Base-by-base conservation (phyloP, 176 grass and related monocot species). In the Zoysia pacifica region DNA sequence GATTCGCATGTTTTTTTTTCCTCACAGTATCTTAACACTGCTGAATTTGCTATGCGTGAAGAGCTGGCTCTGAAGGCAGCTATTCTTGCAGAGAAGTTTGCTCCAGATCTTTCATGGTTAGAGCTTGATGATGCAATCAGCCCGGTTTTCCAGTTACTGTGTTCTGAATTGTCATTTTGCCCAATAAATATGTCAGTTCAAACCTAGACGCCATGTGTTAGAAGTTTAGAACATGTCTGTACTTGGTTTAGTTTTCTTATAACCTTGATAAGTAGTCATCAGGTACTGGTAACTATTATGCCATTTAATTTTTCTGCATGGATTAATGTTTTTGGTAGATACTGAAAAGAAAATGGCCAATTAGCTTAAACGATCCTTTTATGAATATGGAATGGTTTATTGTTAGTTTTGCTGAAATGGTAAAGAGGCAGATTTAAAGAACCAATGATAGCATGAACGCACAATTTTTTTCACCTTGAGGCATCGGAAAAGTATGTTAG, bases 61-160 rank as follows among this genome's bases (percentile, higher is more conserved):
- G 96, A 99, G 75, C 60, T 99, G 40, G 86, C 96, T 76, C 86
- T 99, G 72, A 95, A 99, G 81, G 96, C 92, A 89, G 92, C 96
- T 63, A 99, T 99, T 78, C 81, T 95, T 55, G 96, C 96, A 40
- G 96, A 99, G 84, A 99, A 99, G 75, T 99, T 99, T 56, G 96
- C 96, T 85, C 96, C 96, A 84, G 88, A 99, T 93, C 88, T 99
- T 70, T 99, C 93, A 79, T 99, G 96, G 96, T 99, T 89, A 49
- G 45, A 43, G 50, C 79, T 85, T 67, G 35, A 75, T 45, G 16
- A 75, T 14, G 7, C 35, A 12, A 72, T 82, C 41, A 49, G 28
- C 56, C 46, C 18, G 42, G 68, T 70, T 69, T 47, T 59, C 18
- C 40, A 39, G 40, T 58, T 67, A 47, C 12, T 48, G 5, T 67